Evolutionary conservation across 2,329 filamentous ascomycete genomes (phyloP), one percentile per base, ranked within the genome.

Genomic region (Fusarium sp.): DNA sequence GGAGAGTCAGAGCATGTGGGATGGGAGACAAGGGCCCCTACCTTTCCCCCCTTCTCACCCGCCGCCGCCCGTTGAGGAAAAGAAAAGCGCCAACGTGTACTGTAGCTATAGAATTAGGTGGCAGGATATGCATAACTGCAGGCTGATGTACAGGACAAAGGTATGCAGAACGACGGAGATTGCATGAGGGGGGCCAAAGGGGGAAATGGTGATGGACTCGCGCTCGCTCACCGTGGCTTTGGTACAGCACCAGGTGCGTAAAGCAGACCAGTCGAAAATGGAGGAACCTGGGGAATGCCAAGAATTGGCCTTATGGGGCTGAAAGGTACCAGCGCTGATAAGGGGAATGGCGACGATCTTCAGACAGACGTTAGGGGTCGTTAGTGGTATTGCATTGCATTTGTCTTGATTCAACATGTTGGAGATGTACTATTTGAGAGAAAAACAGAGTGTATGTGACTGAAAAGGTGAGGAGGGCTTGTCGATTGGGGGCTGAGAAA

Each of bases 51-150:
- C 24, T 51, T 51, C 46, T 29, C 46, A 51, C 46, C 46, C 24
- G 46, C 46, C 57, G 33, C 31, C 49, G 64, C 49, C 58, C 64
- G 64, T 66, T 63, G 64, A 66, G 64, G 20, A 66, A 66, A 63
- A 56, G 27, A 36, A 57, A 46, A 38, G n/a, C n/a, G 51, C 27
- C 33, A 58, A 29, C 29, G 27, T 57, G 20, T 35, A 33, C 12
- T 31, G 33, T 38, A 33, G 31, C 31, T 33, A 11, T 33, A 33
- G 24, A 11, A 16, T 38, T 55, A 31, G 11, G 17, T 35, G 33
- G 42, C 46, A 51, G 46, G 46, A 12, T 51, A 51, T 51, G 46
- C 46, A 29, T 29, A 29, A 29, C 24, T 51, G 24, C 46, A 51
- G 46, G 46, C 17, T 29, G 31, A 61, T 49, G 31, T 31, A 36